phyloP scores from a whole-genome alignment of 768 basidiomycete species.

The Hydnomerulius pinastri region DNA sequence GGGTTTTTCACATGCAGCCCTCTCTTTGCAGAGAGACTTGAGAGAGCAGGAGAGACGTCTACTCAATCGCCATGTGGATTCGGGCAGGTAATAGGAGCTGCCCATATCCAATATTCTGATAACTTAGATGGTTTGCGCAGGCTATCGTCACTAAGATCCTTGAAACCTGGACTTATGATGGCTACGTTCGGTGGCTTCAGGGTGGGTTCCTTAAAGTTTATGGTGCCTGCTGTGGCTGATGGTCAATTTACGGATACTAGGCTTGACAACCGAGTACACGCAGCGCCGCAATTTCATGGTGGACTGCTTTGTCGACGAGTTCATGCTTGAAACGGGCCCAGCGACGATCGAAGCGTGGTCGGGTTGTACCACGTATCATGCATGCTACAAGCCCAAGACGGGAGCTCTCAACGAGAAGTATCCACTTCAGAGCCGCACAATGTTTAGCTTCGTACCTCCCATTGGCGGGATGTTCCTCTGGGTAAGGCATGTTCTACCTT shows the following conservation, averaged over 20 bases:
- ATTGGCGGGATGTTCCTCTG: slow-evolving; percentile 84
- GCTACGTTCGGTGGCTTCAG: slow-evolving; percentile 78
- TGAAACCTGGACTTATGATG: slow-evolving; percentile 64
- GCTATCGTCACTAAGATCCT: slow-evolving; percentile 64
- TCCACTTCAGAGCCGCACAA: slow-evolving; percentile 25
- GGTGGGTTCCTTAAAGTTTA: slow-evolving; percentile 37
- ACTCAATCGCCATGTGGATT: slow-evolving; percentile 77
- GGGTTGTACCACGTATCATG: slow-evolving; percentile 47
- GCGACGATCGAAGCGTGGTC: slow-evolving; percentile 30
- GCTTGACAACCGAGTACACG: slow-evolving; percentile 56
- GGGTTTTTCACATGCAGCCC: slow-evolving; percentile 84
- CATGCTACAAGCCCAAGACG: slow-evolving; percentile 37
- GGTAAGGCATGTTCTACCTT: slow-evolving; percentile 39
- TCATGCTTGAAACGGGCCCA: slow-evolving; percentile 50
- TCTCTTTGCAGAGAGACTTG: slow-evolving; percentile 72
- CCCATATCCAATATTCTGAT: not conserved
- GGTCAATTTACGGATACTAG: slow-evolving; percentile 26
- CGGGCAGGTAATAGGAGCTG: slow-evolving; percentile 47
- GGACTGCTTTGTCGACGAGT: slow-evolving; percentile 63
- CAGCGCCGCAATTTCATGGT: slow-evolving; percentile 62
- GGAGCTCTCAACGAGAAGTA: slow-evolving; percentile 43
- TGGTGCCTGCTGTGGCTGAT: not conserved
- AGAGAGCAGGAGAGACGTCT: slow-evolving; percentile 66
- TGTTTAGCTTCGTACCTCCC: slow-evolving; percentile 75
- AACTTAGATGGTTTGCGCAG: slow-evolving; percentile 20